phyloP scores from a whole-genome alignment of 2,329 filamentous ascomycete species.

The Septoria linicola region DNA sequence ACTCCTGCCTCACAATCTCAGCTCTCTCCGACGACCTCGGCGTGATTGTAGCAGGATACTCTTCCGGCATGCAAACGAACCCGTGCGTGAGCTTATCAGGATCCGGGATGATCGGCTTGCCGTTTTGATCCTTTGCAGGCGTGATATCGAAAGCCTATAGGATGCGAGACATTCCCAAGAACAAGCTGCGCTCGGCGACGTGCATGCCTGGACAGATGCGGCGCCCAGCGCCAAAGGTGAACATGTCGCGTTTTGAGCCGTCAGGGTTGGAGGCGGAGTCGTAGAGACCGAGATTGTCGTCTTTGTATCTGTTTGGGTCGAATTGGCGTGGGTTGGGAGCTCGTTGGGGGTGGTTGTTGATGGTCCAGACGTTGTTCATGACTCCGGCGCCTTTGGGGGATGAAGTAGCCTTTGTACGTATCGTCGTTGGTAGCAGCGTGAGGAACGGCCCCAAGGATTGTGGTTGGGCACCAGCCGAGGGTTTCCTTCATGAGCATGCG shows the following conservation, averaged over 20 bases:
- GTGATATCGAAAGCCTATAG: constrained; percentile 48
- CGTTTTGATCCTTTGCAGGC: constrained; percentile 33
- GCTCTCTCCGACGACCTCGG: constrained; percentile 38
- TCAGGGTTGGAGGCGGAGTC: constrained; percentile 34
- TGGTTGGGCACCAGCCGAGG: constrained; percentile 24
- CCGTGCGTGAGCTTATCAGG: constrained; percentile 44
- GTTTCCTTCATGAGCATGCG: constrained; percentile 26
- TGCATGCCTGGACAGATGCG: constrained; percentile 36
- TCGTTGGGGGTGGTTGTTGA: constrained; percentile 25
- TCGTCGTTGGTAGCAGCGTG: constrained; percentile 31
- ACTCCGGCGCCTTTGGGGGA: constrained; percentile 30
- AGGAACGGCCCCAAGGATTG: constrained; percentile 26
- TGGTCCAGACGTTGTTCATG: constrained; percentile 32
- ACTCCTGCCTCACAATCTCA: constrained; percentile 32
- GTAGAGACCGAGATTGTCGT: constrained; percentile 26
- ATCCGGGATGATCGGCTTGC: constrained; percentile 41
- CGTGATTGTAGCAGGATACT: constrained; percentile 41
- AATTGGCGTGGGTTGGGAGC: constrained; percentile 28
- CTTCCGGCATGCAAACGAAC: constrained; percentile 47
- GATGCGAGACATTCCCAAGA: constrained; percentile 44
- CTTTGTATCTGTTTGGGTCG: constrained; percentile 30
- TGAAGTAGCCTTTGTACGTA: constrained; percentile 31
- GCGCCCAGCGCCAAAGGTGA: constrained; percentile 35
- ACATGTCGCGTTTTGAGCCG: constrained; percentile 15
- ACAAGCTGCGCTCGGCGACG: constrained; percentile 33